phyloP scores from a whole-genome alignment of 805 yeast genomes.

The Zygosaccharomyces pseudorouxii region DNA sequence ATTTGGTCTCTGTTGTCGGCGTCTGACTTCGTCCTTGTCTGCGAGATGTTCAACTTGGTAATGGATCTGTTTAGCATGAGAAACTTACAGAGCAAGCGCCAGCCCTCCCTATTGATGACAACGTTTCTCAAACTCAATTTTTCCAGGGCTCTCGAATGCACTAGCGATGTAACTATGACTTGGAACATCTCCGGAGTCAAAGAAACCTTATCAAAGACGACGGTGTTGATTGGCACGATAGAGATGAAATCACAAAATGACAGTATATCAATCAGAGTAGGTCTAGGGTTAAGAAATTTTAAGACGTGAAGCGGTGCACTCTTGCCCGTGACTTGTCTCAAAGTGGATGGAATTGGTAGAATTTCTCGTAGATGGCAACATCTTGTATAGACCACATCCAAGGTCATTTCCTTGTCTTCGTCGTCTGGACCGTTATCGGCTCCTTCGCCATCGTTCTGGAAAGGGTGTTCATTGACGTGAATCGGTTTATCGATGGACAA shows the following conservation, averaged over 20 bases:
- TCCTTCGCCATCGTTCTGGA: conserved; percentile 31
- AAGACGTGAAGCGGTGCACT: conserved; percentile 67
- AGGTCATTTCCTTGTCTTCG: conserved; percentile 29
- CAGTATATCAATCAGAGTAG: conserved; percentile 81
- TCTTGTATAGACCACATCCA: conserved; percentile 77
- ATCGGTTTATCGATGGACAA: conserved; percentile 70
- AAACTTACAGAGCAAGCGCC: conserved; percentile 77
- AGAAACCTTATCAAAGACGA: conserved; percentile 74
- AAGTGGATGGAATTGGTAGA: conserved; percentile 83
- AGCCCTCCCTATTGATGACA: conserved; percentile 63
- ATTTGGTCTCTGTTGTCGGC: conserved; percentile 57
- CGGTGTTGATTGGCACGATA: conserved; percentile 72
- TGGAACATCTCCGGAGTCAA: conserved; percentile 72
- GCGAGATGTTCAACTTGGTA: conserved; percentile 65
- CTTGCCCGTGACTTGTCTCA: conserved; percentile 75
- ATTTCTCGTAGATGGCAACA: conserved; percentile 93
- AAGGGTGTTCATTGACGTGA: conserved; percentile 55
- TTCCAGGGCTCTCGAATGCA: conserved; percentile 60
- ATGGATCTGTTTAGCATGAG: conserved; percentile 57
- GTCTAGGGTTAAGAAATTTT: conserved; percentile 79
- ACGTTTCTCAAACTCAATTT: conserved; percentile 77
- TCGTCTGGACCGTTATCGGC: conserved; percentile 11
- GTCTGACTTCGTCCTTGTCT: conserved; percentile 42
- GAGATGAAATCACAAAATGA: conserved; percentile 86
- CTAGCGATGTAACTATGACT: conserved; percentile 64